Evolutionary conservation across 306 rosid species (phyloP), one percentile per base, ranked within the genome.

Genomic region (Bauhinia variegata): DNA sequence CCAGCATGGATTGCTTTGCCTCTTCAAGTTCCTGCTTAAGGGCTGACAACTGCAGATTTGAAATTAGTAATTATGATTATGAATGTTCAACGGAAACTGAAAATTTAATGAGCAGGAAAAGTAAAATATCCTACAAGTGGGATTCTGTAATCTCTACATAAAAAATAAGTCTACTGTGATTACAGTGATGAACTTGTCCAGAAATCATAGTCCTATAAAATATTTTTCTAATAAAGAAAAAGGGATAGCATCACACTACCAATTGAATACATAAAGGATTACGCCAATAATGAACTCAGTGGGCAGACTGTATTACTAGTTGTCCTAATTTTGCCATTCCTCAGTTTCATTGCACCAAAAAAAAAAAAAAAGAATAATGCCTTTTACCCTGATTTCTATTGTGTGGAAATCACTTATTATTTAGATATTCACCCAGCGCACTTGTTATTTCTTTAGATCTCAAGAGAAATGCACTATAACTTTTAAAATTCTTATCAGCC

Each of bases 21-120:
- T 88, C 99, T 74, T 95, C 97, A 78, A 95, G 88, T 60, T 95
- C 99, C 58, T 73, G 91, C 85, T 85, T 85, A 50, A 88, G 80
- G 12, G 81, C 76, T 18, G 88, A 75, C 79, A 95, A 61, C 99
- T 95, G 96, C 88, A 81, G 47, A 73, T 54, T 70, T 67, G 71
- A 60, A 75, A 73, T 50, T 71, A 70, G 43, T 8, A 55, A 54
- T 66, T 50, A 50, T 48, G 54, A 73, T 23, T 51, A 55, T 61
- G 75, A 65, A 50, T 23, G 63, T 54, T 68, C n/a, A 48, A 60
- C 37, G 49, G 64, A 63, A 57, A 74, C 30, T 41, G 53, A 15
- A n/a, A n/a, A 23, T 52, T 18, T 52, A 52, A 42, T 12, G 13
- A 13, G 34, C 4, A 56, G 65, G 34, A 54, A 23, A 2, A 23